Conservation (phyloP, 179 eudicot species). For the Vitellaria paradoxa region DNA sequence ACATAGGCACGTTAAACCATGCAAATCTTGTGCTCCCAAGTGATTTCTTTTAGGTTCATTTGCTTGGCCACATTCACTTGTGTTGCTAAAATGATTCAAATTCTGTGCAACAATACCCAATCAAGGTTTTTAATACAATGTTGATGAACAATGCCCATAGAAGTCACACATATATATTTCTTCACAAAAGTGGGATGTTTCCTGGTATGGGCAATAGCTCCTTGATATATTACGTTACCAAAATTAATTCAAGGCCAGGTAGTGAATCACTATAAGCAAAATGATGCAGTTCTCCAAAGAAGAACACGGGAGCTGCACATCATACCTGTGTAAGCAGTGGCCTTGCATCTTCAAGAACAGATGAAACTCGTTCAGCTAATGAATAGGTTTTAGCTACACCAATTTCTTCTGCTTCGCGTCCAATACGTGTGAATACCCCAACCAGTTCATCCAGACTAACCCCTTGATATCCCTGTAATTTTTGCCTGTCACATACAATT, state of each 20-base stretch:
- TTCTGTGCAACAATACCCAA: not conserved
- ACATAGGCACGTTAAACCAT: no score
- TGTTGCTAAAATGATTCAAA: no score
- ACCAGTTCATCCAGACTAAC: constrained; percentile 92
- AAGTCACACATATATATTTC: not conserved
- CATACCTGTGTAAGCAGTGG: constrained; percentile 81
- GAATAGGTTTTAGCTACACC: constrained; percentile 68
- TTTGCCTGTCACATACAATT: constrained; percentile 87
- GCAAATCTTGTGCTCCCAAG: no score
- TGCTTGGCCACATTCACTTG: no score
- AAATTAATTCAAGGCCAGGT: not conserved
- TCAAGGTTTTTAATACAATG: not conserved
- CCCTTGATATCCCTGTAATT: constrained; percentile 70
- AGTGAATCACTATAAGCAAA: not conserved
- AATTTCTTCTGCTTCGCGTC: constrained; percentile 81
- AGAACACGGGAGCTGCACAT: constrained; percentile 17
- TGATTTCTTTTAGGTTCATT: no score
- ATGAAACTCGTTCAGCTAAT: constrained; percentile 62
- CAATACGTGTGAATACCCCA: constrained; percentile 87
- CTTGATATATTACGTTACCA: not conserved
- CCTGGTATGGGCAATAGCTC: not conserved
- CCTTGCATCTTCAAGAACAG: constrained; percentile 78
- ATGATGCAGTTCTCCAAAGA: not conserved
- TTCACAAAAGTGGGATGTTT: not conserved
- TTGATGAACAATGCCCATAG: not conserved